A percentile compares a stretch with the other conserved stretches of the same genome.
Conservation (phyloP, 108 stramenopile genomes). For the Parietichytrium sp. region DNA sequence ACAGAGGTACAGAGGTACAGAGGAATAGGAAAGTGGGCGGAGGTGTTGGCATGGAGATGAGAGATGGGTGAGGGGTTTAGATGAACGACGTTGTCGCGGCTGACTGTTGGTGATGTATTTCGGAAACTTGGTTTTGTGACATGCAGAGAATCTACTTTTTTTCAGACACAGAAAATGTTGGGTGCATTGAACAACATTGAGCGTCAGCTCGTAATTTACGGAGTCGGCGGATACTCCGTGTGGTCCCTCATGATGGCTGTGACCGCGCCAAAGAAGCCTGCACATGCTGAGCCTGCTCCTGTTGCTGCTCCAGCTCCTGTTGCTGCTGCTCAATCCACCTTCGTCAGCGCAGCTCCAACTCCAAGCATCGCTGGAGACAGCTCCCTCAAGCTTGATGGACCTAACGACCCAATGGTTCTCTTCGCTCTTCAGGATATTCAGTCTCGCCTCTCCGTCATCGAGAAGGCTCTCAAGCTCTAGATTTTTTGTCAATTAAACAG, state of each 20-base stretch:
- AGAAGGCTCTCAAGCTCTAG: constrained; percentile 32
- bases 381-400: neutral
- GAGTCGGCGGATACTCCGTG: constrained; percentile 25
- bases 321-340: neutral
- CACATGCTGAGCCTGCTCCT: neutral
- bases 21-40: no score
- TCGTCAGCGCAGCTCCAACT: neutral
- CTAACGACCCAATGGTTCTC: constrained; percentile 30
- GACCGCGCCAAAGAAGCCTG: neutral
- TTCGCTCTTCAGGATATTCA: constrained; percentile 38
- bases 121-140: no score
- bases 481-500: no score
- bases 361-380: no score
- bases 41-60: no score
- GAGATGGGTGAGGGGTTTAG: no score
- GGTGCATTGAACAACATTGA: no score
- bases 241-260: neutral
- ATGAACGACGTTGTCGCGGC: no score
- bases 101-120: no score
- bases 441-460: constrained; percentile 35
- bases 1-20: no score
- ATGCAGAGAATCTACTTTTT: no score
- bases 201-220: constrained; percentile 4
- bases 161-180: no score
- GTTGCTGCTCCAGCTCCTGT: neutral